Evolutionary conservation across 2,329 filamentous ascomycete genomes (phyloP), one percentile per base, ranked within the genome.

Genomic region (Cytospora piceicola): DNA sequence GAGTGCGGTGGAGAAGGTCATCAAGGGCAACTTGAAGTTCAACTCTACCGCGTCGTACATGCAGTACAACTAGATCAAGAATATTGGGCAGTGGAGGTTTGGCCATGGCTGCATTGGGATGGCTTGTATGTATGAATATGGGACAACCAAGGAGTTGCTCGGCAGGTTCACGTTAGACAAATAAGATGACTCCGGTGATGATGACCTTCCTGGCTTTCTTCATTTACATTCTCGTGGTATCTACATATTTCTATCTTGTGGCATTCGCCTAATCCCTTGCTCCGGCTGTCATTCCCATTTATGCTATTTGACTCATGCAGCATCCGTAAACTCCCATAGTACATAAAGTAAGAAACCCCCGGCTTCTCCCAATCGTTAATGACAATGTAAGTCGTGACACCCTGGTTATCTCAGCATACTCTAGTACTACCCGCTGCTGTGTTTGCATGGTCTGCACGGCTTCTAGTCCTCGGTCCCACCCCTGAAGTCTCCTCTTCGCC

Each of bases 1-100:
- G 72, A 94, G 92, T 65, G 94, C 95, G 3, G 95, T 99, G 68
- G 95, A 99, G 84, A 99, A 99, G 88, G 95, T 99, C 70, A 98
- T 98, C 83, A 97, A 97, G 87, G 94, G 92, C 73, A 97, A 98
- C 80, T 84, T 97, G 77, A 99, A 99, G 88, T 99, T 99, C 85
- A 98, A 97, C 87, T 96, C 92, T 66, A 99, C 95, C 67, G 94
- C 95, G 58, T 93, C 92, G 69, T 99, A 99, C 82, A 95, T 95
- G 87, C 95, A 98, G 82, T 99, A 99, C 86, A 99, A 99, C 81
- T 98, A 96, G 65, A 57, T 42, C 42, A 30, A 3, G 22, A 14
- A 4, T 17, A 14, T 55, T 4, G 61, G 60, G 57, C 63, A 63
- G 42, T 62, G 61, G 63, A 67, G 59, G 57, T n/a, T 51, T 34